Base-by-base conservation (phyloP, 768 basidiomycete species). In the Tubosaeta brunneosetosa region DNA sequence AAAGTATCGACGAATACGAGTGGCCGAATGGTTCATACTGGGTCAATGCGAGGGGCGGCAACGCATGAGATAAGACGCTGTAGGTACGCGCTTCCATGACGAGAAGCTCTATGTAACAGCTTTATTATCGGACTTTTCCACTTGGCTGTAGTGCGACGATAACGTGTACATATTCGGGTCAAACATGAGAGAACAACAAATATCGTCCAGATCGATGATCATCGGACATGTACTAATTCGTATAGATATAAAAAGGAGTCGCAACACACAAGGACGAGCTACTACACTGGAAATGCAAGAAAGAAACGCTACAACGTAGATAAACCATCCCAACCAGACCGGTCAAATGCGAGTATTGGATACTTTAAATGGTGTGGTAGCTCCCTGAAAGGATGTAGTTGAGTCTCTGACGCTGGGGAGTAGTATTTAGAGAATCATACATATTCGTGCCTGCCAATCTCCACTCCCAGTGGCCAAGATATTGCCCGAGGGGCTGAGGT, bases 1-100 rank as follows among this genome's bases (percentile, higher is more conserved):
- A 81, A 49, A 90, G 89, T 58, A 91, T 95, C 60, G 81, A 80
- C 12, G 83, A 88, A 61, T 97, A 79, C 65, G 83, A 89, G 62
- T 97, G 83, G 83, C 94, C 94, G 7, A 75, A 81, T 58, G 94
- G 94, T 3, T 63, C 56, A 26, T 70, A 66, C 37, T 70, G 67
- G 67, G 58, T 31, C 17, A 43, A 50, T 49, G 38, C 45, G 17
- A 54, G 31, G 46, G 55, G 52, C 25, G 36, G 49, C 26, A 44
- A 53, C 25, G 49, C 14, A 19, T 44, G 37, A 51, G 33, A 44
- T 51, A 50, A 37, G 29, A 19, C 19, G 9, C 5, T 1, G 27
- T 27, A 29, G 29, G 29, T 9, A 29, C 3, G 22, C 29, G 9
- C 6, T 29, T 9, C 29, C 29, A 6, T 25, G 19, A 31, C 22